Conservation (phyloP, 768 basidiomycete species). For the Xerocomellus intermedius region DNA sequence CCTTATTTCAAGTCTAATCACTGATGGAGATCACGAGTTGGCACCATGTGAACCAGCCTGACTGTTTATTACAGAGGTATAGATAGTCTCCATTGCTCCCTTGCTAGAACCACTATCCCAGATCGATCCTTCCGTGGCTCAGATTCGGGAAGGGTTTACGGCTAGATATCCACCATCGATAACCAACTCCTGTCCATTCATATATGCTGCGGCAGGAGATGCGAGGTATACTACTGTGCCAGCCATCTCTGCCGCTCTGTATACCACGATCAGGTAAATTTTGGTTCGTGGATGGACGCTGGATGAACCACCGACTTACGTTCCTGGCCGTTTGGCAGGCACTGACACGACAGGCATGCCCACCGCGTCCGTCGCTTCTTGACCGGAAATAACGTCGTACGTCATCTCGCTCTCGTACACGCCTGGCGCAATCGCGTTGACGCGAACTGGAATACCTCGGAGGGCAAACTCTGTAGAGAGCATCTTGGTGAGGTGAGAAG, state of each 20-base stretch:
- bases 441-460: conserved; percentile 64
- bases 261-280: neutral
- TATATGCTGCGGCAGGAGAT: conserved; percentile 70
- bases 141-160: conserved; percentile 62
- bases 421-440: conserved; percentile 75
- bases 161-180: conserved; percentile 75
- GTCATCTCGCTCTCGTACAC: conserved; percentile 81
- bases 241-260: conserved; percentile 70
- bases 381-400: conserved; percentile 42
- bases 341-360: conserved; percentile 60
- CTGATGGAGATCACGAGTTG: neutral
- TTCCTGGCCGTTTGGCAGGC: conserved; percentile 62
- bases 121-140: conserved; percentile 4
- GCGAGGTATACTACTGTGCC: conserved; percentile 76
- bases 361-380: conserved; percentile 49
- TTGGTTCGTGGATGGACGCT: neutral
- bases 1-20: neutral
- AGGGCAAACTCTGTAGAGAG: conserved; percentile 73
- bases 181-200: conserved; percentile 74
- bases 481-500: conserved; percentile 74
- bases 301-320: conserved; percentile 44
- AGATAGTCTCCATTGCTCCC: neutral
- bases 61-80: neutral
- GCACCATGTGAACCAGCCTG: neutral
- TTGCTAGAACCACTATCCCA: neutral